Percentiles rank a stretch among this genome's conserved stretches.
These are phyloP conservation scores for Daldinia sp. DNA, from an alignment of 2,329 filamentous ascomycete genomes.

Conservation along the genomic window DNA sequence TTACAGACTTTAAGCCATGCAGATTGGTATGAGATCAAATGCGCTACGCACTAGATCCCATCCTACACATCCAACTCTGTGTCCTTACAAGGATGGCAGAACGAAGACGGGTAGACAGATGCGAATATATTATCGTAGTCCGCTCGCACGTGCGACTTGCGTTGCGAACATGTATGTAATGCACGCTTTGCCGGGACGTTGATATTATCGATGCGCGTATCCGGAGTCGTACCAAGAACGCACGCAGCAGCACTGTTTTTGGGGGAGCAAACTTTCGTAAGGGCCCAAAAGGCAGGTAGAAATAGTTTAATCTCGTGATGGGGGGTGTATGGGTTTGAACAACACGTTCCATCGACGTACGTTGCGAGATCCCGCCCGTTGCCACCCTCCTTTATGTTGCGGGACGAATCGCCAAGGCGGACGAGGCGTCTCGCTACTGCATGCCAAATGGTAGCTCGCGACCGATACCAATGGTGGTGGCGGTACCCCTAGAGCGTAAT, in stretches of 20 bases:
- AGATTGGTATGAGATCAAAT: slow-evolving; percentile 21
- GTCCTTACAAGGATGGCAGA: slow-evolving; percentile 10
- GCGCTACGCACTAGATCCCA: slow-evolving; percentile 7
- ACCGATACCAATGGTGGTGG: slow-evolving; percentile 12
- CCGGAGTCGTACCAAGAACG: slow-evolving; percentile 28
- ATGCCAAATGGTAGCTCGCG: slow-evolving; percentile 3
- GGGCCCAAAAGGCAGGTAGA: slow-evolving; percentile 8
- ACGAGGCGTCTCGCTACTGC: slow-evolving; percentile 41
- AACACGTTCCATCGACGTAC: slow-evolving; percentile 29
- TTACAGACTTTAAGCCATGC: neutral
- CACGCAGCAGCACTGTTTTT: neutral
- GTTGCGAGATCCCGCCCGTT: slow-evolving; percentile 36
- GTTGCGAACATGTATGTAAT: slow-evolving; percentile 13
- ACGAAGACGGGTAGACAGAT: slow-evolving; percentile 19
- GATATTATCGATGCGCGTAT: slow-evolving; percentile 32
- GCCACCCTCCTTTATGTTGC: slow-evolving; percentile 37
- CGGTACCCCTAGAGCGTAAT: slow-evolving; percentile 31
- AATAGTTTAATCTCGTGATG: slow-evolving; percentile 38
- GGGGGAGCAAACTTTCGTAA: slow-evolving; percentile 28
- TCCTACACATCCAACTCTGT: slow-evolving; percentile 9
- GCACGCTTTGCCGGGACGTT: slow-evolving; percentile 24
- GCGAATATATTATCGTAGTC: slow-evolving; percentile 29
- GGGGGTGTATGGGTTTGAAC: neutral
- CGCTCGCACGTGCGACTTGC: slow-evolving; percentile 31
- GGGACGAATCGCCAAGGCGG: slow-evolving; percentile 39